Base-by-base conservation (phyloP, 2,329 filamentous ascomycete genomes). In the Fusarium oxysporum region DNA sequence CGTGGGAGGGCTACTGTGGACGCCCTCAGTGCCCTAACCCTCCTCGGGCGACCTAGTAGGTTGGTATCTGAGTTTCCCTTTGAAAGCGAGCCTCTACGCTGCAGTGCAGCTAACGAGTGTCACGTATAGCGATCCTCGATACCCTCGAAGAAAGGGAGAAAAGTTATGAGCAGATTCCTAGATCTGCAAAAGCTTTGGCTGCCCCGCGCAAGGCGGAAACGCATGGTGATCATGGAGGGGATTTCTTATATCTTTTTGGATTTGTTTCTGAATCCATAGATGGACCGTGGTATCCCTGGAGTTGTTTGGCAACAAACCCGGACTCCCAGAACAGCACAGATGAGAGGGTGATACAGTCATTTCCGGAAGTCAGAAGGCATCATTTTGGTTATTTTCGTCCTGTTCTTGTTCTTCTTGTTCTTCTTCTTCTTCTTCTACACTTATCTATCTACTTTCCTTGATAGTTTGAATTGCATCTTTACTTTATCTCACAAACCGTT, bases 1-100 rank as follows among this genome's bases (percentile, higher is more conserved):
- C 30, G 4, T 83, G 79, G 79, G 76, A 79, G 44, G 81, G 81
- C 28, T 78, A 78, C 53, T 83, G 81, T 71, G 61, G 68, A 14
- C 79, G 79, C 28, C 41, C 77, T 43, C 41, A 71, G 54, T 82
- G 81, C 65, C 79, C 78, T 23, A 80, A 81, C 30, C 80, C 80
- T 48, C 72, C 70, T 55, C 68, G 62, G 56, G 53, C 67, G 21
- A 65, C 72, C 35, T 77, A 77, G 73, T 75, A 75, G 73, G 76
- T 78, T 63, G 45, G 76, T 77, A 63, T 68, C 71, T 54, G 48
- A 25, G 48, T 65, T 68, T 32, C 60, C 63, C 72, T 62, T 63
- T 23, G 19, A 21, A 14, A 38, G 44, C 50, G n/a, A 56, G 35
- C 30, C 45, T 54, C n/a, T 28, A 53, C 33, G 47, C 35, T 37